phyloP scores from a whole-genome alignment of 768 basidiomycete genomes.

The Boletus pseudo-olivaceus region DNA sequence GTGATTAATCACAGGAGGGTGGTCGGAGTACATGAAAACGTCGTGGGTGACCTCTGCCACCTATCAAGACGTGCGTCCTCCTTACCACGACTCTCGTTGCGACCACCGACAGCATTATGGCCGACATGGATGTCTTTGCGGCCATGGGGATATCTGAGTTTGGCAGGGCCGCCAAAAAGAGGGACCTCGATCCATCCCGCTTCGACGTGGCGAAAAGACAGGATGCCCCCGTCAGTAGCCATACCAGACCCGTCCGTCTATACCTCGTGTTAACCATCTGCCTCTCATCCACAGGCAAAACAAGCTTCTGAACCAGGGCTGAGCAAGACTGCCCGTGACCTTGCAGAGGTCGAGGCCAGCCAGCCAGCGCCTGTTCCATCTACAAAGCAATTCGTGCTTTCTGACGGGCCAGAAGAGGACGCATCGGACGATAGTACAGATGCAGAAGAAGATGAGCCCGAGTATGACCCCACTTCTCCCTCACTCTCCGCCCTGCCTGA shows the following conservation, averaged over 20 bases:
- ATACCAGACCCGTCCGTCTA: slow-evolving; percentile 1
- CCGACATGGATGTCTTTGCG: slow-evolving; percentile 67
- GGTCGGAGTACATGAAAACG: slow-evolving; percentile 20
- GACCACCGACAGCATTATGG: slow-evolving; percentile 34
- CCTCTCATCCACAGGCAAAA: slow-evolving; percentile 11
- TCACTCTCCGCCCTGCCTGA: slow-evolving; percentile 42
- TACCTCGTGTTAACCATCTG: slow-evolving; percentile 22
- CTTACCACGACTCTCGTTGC: neutral
- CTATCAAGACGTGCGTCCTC: neutral
- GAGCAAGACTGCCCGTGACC: slow-evolving; percentile 9
- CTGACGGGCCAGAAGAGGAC: slow-evolving; percentile 20
- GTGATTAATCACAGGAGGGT: slow-evolving; percentile 12
- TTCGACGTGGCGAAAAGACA: slow-evolving; percentile 74
- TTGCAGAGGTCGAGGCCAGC: slow-evolving; percentile 20
- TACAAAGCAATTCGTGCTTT: neutral
- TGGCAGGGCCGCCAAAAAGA: slow-evolving; percentile 68
- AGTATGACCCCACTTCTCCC: slow-evolving; percentile 48
- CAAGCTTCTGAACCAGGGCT: slow-evolving; percentile 16
- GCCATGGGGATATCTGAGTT: slow-evolving; percentile 85
- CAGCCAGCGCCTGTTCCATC: slow-evolving; percentile 10
- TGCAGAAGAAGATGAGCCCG: slow-evolving; percentile 35
- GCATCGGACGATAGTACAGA: slow-evolving; percentile 23
- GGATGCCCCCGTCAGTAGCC: slow-evolving; percentile 31
- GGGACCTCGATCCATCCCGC: slow-evolving; percentile 66
- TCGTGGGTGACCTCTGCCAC: slow-evolving; percentile 20